Base-by-base conservation (phyloP, 2,329 filamentous ascomycete species). In the Thelonectria rubi region DNA sequence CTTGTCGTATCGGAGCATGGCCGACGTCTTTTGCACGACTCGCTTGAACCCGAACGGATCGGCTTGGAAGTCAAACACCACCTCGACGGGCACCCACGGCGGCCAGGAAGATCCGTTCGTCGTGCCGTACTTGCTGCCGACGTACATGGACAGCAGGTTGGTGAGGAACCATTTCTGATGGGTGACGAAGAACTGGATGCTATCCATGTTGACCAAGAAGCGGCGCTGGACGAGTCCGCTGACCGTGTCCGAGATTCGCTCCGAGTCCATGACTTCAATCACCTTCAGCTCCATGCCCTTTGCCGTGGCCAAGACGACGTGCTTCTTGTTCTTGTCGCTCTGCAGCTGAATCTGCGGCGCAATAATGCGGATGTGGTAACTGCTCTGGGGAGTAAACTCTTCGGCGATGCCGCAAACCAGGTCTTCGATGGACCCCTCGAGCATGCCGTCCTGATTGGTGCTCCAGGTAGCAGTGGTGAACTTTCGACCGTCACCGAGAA, bases 251-350 rank as follows among this genome's bases (percentile, higher is more conserved):
- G 89, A 94, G 58, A 98, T 87, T 63, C 95, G 87, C 71, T 93
- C 90, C 77, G 97, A 97, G 79, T 99, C 95, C 91, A 98, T 97
- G 71, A 99, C 94, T 67, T 97, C 94, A 18, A 99, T 87, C 11
- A 99, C 91, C 80, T 98, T 98, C 58, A 98, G 86, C 76, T 98
- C 94, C 93, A 99, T 99, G 55, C 94, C 93, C 77, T 98, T 98
- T 26, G 94, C 93, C 3, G 94, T 95, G 48, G 98, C 89, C n/a
- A 99, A 83, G 5, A 97, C 91, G n/a, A 96, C 95, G 60, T 97
- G 91, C 76, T 97, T 97, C 64, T 90, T 91, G 76, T 99, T 98
- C 83, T 97, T 98, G 74, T 99, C 95, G 75, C 95, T 98, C 74
- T 99, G 94, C 46, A 99, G 84, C 75, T 99, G 95, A 61, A 99